Percentiles rank a stretch among this genome's conserved stretches.
Conservation (phyloP, 2,329 filamentous ascomycete species). For the Fusarium austroafricanum region DNA sequence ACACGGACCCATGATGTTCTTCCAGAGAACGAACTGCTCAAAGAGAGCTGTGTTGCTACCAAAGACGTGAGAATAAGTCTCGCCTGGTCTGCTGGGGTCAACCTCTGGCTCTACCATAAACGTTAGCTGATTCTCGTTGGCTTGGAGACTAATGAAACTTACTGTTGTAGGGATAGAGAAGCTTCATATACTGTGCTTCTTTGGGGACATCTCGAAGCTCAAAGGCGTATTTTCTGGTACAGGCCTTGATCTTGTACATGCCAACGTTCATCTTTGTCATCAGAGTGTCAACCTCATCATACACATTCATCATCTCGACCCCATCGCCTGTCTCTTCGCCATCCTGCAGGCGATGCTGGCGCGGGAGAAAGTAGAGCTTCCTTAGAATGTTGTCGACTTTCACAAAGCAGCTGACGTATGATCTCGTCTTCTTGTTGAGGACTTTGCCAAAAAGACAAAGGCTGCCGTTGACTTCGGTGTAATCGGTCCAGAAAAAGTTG, state of each 20-base stretch:
- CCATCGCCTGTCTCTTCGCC: constrained; percentile 79
- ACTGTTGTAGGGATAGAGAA: constrained; percentile 95
- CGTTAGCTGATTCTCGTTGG: constrained; percentile 29
- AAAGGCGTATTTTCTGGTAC: constrained; percentile 93
- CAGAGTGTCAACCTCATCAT: constrained; percentile 85
- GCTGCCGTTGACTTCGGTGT: constrained; percentile 90
- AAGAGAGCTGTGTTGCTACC: constrained; percentile 94
- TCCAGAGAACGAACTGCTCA: constrained; percentile 98
- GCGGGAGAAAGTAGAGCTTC: constrained; percentile 92
- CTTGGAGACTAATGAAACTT: constrained; percentile 15
- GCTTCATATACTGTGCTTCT: constrained; percentile 91
- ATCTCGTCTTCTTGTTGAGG: constrained; percentile 82
- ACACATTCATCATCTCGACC: constrained; percentile 89
- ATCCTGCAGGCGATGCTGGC: constrained; percentile 67
- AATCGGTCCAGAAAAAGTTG: constrained; percentile 97
- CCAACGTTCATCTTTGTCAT: constrained; percentile 89
- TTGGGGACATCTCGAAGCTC: constrained; percentile 88
- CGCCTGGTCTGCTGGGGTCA: constrained; percentile 74
- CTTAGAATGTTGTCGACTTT: constrained; percentile 95
- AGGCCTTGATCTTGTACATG: constrained; percentile 94
- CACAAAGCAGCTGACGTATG: constrained; percentile 91
- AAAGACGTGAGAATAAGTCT: constrained; percentile 95
- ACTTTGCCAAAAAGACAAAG: constrained; percentile 97
- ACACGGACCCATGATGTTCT: constrained; percentile 98
- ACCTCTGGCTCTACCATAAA: constrained; percentile 69